phyloP scores from a whole-genome alignment of 2,329 filamentous ascomycete genomes.

The Venturia effusa region DNA sequence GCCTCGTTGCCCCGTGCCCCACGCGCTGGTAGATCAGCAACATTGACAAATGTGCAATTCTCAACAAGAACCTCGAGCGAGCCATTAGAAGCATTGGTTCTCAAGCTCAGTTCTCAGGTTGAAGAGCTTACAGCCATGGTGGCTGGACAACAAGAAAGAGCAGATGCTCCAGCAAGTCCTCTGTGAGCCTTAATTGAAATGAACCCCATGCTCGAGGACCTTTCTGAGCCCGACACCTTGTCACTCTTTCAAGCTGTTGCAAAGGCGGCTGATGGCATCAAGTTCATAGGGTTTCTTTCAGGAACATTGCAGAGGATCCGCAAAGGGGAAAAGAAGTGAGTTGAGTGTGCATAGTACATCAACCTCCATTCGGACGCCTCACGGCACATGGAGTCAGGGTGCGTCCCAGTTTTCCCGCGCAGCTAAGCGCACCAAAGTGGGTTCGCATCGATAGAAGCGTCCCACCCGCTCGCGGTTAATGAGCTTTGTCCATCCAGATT shows the following conservation, averaged over 20 bases:
- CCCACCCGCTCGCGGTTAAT: neutral
- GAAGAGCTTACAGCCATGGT: slow-evolving; percentile 29
- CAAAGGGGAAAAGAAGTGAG: neutral
- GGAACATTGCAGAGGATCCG: neutral
- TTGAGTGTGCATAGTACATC: neutral
- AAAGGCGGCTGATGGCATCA: neutral
- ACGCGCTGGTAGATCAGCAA: slow-evolving; percentile 5
- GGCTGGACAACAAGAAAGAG: slow-evolving; percentile 19
- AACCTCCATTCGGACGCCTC: neutral
- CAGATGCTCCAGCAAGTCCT: neutral
- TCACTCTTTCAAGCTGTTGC: neutral
- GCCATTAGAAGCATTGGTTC: slow-evolving; percentile 23
- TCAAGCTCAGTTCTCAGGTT: slow-evolving; percentile 28
- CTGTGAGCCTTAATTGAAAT: neutral
- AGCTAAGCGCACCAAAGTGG: neutral
- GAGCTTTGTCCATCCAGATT: neutral
- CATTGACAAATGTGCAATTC: neutral
- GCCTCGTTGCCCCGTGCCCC: neutral
- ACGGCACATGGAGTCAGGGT: neutral
- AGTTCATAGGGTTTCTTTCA: neutral
- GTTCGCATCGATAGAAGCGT: neutral
- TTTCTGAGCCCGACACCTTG: neutral
- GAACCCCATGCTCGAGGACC: no score
- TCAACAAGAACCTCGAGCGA: neutral
- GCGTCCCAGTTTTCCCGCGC: neutral